Conservation (phyloP, 2,329 filamentous ascomycete species). For the Fusarium duplospermum region DNA sequence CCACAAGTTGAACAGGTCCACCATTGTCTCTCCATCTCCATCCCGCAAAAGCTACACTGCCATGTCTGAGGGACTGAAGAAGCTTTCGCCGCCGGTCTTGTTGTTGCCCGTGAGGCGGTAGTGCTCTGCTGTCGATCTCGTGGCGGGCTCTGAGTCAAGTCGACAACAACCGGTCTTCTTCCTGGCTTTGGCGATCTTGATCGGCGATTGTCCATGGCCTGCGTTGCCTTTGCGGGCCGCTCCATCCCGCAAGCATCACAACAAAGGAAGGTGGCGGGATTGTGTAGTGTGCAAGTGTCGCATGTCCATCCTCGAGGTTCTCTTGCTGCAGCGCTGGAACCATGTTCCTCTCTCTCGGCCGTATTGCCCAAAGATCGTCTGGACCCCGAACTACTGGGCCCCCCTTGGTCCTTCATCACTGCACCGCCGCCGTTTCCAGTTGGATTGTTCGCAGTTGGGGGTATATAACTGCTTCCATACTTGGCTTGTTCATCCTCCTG, state of each 20-base stretch:
- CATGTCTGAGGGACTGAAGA: slow-evolving; percentile 53
- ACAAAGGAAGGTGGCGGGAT: slow-evolving; percentile 60
- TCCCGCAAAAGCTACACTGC: slow-evolving; percentile 65
- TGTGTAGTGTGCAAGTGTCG: slow-evolving; percentile 66
- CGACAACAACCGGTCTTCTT: slow-evolving; percentile 41
- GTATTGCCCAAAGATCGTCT: slow-evolving; percentile 3
- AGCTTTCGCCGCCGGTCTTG: slow-evolving; percentile 8
- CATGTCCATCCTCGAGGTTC: slow-evolving; percentile 61
- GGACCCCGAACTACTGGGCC: slow-evolving; percentile 12
- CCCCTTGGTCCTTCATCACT: slow-evolving; percentile 39
- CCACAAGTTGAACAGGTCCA: slow-evolving; percentile 69
- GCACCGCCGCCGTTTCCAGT: slow-evolving; percentile 56
- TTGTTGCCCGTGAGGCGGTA: not conserved
- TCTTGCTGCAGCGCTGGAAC: slow-evolving; percentile 1
- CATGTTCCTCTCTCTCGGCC: not conserved
- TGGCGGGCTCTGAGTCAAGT: slow-evolving; percentile 51
- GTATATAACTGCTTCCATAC: slow-evolving; percentile 66
- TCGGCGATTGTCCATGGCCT: slow-evolving; percentile 29
- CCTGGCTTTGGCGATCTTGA: slow-evolving; percentile 20
- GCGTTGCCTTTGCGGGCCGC: slow-evolving; percentile 44
- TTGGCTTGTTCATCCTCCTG: slow-evolving; percentile 77
- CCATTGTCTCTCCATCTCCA: slow-evolving; percentile 64
- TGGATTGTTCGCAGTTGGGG: slow-evolving; percentile 62
- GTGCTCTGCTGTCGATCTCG: slow-evolving; percentile 25
- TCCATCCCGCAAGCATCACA: slow-evolving; percentile 69